Evolutionary conservation across 2,329 filamentous ascomycete genomes (phyloP).

Genomic region (Exserohilum turcica): DNA sequence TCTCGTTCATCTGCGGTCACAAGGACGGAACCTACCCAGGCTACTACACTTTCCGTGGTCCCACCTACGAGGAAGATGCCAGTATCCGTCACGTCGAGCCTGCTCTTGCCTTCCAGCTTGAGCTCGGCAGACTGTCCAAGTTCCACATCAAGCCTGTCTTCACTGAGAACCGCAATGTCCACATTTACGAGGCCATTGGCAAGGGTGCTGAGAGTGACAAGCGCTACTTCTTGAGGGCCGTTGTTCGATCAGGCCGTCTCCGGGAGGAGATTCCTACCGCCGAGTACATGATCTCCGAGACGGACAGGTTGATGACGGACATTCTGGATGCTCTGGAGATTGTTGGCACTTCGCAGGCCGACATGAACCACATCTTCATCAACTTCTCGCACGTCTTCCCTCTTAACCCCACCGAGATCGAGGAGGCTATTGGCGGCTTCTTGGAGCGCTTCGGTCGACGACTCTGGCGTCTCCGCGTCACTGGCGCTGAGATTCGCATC

Average conservation of each 20-base stretch:
- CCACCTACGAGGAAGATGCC: conserved; percentile 84
- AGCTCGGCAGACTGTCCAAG: conserved; percentile 89
- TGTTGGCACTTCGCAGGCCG: conserved; percentile 98
- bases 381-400: conserved; percentile 99
- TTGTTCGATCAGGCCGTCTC: conserved; percentile 90
- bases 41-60: conserved; percentile 98
- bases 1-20: conserved; percentile 96
- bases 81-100: conserved; percentile 98
- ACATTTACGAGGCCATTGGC: conserved; percentile 95
- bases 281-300: conserved; percentile 97
- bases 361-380: conserved; percentile 99
- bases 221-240: conserved; percentile 96
- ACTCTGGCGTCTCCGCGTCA: conserved; percentile 94
- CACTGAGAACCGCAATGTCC: conserved; percentile 98
- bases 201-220: conserved; percentile 96
- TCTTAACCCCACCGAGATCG: conserved; percentile 84
- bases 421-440: conserved; percentile 92
- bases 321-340: conserved; percentile 98
- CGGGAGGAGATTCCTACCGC: conserved; percentile 98
- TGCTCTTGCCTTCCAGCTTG: conserved; percentile 96
- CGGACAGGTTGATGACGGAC: conserved; percentile 94
- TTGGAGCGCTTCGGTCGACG: conserved; percentile 94
- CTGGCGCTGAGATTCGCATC: conserved; percentile 96
- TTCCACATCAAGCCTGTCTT: conserved; percentile 99
- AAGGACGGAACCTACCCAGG: conserved; percentile 93